Conservation (phyloP, 2,329 filamentous ascomycete genomes). For the Alternaria sp. region DNA sequence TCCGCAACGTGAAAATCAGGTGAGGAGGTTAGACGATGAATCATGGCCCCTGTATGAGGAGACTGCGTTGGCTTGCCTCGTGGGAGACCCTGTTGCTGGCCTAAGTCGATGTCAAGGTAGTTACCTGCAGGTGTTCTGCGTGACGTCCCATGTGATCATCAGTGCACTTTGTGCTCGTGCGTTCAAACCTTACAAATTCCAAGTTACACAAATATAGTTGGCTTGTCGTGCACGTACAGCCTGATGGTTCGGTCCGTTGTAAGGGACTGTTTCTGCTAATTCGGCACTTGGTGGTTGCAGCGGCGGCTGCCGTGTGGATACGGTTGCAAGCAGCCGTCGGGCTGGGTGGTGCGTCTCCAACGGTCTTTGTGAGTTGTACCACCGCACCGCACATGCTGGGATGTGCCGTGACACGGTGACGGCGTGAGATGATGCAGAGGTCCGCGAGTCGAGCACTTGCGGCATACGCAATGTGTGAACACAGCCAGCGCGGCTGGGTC, state of each 20-base stretch:
- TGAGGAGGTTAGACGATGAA: neutral
- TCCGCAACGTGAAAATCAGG: neutral
- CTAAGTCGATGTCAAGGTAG: neutral
- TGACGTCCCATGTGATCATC: neutral
- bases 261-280: neutral
- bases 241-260: neutral
- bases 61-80: neutral
- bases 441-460: neutral
- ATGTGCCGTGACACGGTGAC: slow-evolving; percentile 2
- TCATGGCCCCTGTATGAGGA: neutral
- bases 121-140: neutral
- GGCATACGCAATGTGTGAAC: neutral
- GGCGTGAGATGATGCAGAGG: slow-evolving; percentile 1
- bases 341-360: slow-evolving; percentile 1
- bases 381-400: neutral
- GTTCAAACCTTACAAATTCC: neutral
- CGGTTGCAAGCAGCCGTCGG: slow-evolving; percentile 10
- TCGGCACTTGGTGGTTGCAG: slow-evolving; percentile 1
- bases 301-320: neutral
- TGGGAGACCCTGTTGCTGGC: neutral
- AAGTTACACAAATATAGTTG: neutral
- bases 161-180: slow-evolving; percentile 7
- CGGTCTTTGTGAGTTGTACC: neutral
- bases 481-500: neutral
- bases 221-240: slow-evolving; percentile 5